Evolutionary conservation across 345 rosid species (phyloP).

Genomic region (Abelmoschus esculentus): DNA sequence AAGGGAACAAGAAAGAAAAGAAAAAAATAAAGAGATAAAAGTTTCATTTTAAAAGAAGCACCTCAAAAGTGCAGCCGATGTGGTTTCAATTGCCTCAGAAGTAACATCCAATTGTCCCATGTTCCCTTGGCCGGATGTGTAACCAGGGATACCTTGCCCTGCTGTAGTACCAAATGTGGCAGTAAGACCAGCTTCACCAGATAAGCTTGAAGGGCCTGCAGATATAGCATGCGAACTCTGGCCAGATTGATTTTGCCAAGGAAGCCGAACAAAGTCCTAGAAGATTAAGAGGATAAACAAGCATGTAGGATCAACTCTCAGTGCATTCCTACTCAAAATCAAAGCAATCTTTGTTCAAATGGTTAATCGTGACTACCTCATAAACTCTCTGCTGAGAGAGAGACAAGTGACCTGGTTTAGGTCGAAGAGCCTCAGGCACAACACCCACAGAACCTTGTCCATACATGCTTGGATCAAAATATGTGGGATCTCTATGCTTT

Average conservation of each 20-base stretch:
- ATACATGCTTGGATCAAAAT: constrained; percentile 64
- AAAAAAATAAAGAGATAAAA: background rate
- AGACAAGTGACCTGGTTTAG: constrained; percentile 87
- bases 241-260: constrained; percentile 86
- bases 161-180: constrained; percentile 42
- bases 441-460: constrained; percentile 66
- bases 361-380: constrained; percentile 44
- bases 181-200: constrained; percentile 40
- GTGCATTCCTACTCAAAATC: constrained; percentile 9
- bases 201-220: constrained; percentile 42
- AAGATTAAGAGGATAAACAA: background rate
- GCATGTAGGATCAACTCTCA: background rate
- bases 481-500: constrained; percentile 75
- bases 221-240: constrained; percentile 54
- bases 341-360: constrained; percentile 6
- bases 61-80: constrained; percentile 53
- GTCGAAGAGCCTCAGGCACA: constrained; percentile 87
- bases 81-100: constrained; percentile 51
- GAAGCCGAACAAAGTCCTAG: constrained; percentile 95
- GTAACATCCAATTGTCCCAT: constrained; percentile 51
- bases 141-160: constrained; percentile 45
- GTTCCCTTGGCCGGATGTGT: constrained; percentile 40
- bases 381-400: constrained; percentile 90
- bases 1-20: background rate
- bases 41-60: constrained; percentile 13